Percentiles rank a stretch among this genome's conserved stretches.
These are phyloP conservation scores for Didymella sp. DNA, from an alignment of 2,329 filamentous ascomycete species.

Conservation along the genomic window DNA sequence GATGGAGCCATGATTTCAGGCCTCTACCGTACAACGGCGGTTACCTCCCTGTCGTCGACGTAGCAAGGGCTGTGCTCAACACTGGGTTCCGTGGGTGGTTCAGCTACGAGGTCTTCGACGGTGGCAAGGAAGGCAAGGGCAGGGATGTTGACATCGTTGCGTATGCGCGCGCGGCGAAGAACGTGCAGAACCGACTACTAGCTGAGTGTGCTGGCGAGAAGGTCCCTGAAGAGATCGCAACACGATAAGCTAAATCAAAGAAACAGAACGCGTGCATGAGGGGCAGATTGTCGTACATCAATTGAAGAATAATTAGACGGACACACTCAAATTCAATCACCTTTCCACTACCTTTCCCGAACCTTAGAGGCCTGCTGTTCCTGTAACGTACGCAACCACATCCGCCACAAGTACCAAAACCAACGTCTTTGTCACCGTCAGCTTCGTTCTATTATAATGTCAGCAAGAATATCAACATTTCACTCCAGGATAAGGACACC, in stretches of 20 bases:
- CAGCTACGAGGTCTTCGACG: constrained; percentile 74
- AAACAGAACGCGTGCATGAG: background rate
- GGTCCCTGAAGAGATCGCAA: constrained; percentile 23
- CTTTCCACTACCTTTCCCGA: background rate
- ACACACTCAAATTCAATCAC: background rate
- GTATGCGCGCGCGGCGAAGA: constrained; percentile 62
- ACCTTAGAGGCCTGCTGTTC: background rate
- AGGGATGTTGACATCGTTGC: constrained; percentile 58
- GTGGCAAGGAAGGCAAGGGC: constrained; percentile 61
- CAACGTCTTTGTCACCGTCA: constrained; percentile 8
- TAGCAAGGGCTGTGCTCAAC: constrained; percentile 68
- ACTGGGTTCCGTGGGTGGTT: constrained; percentile 74
- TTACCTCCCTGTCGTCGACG: constrained; percentile 71
- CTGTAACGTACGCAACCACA: background rate
- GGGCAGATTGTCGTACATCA: background rate
- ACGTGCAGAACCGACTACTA: constrained; percentile 53
- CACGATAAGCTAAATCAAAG: constrained; percentile 11
- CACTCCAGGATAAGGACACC: constrained; percentile 28
- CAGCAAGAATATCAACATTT: constrained; percentile 2
- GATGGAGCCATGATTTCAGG: constrained; percentile 75
- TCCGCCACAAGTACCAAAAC: constrained; percentile 10
- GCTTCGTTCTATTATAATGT: background rate
- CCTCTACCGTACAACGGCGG: constrained; percentile 74
- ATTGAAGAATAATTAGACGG: background rate
- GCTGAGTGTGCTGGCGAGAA: constrained; percentile 37